Base-by-base conservation (phyloP, 1,139 yeast genomes). In the Saccharomyces uvarum region DNA sequence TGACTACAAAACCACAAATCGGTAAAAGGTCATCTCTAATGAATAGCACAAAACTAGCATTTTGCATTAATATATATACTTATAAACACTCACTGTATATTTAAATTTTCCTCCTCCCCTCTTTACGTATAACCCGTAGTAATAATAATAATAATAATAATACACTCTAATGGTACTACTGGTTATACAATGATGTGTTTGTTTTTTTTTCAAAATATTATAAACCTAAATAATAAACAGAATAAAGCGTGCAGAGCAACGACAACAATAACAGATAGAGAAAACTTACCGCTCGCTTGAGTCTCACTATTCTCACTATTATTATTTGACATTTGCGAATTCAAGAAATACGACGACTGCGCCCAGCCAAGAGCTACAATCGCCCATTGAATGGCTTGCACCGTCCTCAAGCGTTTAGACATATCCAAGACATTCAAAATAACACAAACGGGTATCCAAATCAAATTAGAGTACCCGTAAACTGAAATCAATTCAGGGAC, bases 401-500 rank as follows among this genome's bases (percentile, higher is more conserved):
- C 46, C 5, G 31, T 29, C 32, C 47, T 51, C 27, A 47, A 7
- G 13, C 47, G 27, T 5, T 38, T 49, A 24, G 57, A 57, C 27
- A 51, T 53, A 42, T 57, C 55, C 19, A 59, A 48, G 13, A 61
- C 38, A 53, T 59, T 63, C 13, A 62, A 50, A 11, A 62, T 14
- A 11, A 64, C 57, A 29, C 60, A 54, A 0, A 61, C 49, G 13
- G 67, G 59, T n/a, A 68, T 51, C 71, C 71, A 68, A 14, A 58
- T 59, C 11, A 62, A 33, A 52, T 63, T 62, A 19, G 65, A 57
- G 53, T 67, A 63, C 4, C 71, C 71, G 53, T 64, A 67, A 4
- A 62, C 52, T 11, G 65, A 59, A 13, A 67, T 57, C 14, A 66
- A 47, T n/a, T 59, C 60, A 13, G 57, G 51, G 48, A 53, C 33